Base-by-base conservation (phyloP, 1,284 basidiomycete species). In the Cryptococcus amylolentus region DNA sequence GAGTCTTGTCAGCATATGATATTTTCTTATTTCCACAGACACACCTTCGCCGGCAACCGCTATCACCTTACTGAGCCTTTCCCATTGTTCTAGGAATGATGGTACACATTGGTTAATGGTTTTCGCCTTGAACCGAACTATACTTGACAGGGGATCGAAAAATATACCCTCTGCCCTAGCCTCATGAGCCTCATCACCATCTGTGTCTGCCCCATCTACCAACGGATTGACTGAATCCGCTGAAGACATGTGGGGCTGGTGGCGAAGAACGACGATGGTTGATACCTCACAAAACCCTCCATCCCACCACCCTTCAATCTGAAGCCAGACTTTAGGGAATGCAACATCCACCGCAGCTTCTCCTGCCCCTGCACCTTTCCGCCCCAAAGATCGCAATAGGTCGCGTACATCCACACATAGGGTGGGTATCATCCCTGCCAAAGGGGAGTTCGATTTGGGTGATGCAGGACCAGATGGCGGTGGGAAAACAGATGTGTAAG, bases 231-330 rank as follows among this genome's bases (percentile, higher is more conserved):
- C 31, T 18, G 38, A 27, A 20, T 20, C 43, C 41, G 66, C 39
- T 35, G 86, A 86, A 63, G 67, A 63, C 51, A 90, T 83, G 0
- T 89, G 88, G 63, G 89, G 86, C 66, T 89, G 88, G 68, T 90
- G 90, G 72, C 89, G 90, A 27, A 93, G 80, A 69, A 90, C 90
- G 28, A 92, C 88, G 60, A 88, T 89, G 0, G 88, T 92, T 16
- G 90, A 84, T 12, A 91, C 81, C 61, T 80, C 77, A 49, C 85
- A 86, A 58, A 83, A 84, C 59, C 85, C 83, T 46, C 86, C 84
- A 31, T 87, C 87, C 89, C 91, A 93, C 91, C 92, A 95, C 64
- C 91, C 87, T 27, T 89, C 81, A 5, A 92, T 87, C 59, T 90
- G 87, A 52, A 96, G 84, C 44, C 87, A 87, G 51, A 95, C 90